Percentiles rank a stretch among this genome's conserved stretches.
Evolutionary conservation across 164 flowering plant genomes (phyloP).

Genomic region (Chimonanthus salicifolius): DNA sequence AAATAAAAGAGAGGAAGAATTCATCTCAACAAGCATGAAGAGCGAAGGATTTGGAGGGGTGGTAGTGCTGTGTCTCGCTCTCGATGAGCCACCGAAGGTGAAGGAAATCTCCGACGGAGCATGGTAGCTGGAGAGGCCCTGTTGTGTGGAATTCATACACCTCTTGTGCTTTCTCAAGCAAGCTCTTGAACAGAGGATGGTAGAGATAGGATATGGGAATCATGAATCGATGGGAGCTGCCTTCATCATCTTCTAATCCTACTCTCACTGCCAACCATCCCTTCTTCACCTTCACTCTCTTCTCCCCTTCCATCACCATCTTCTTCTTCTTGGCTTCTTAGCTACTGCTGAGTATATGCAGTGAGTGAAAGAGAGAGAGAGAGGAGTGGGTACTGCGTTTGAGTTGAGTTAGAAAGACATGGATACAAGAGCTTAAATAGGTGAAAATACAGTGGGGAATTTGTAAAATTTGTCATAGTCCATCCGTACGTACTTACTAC

Average conservation of each 20-base stretch:
- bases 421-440: not conserved
- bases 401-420: not conserved
- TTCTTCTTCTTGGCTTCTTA: not conserved
- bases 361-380: not conserved
- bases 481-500: not conserved
- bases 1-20: too few species aligned
- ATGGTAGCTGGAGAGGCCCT: constrained; percentile 53
- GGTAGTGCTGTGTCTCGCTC: not conserved
- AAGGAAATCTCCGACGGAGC: constrained; percentile 54
- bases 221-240: constrained; percentile 27
- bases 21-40: not conserved
- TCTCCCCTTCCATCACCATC: constrained; percentile 6
- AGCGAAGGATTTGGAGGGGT: not conserved
- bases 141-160: constrained; percentile 43
- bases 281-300: constrained; percentile 39
- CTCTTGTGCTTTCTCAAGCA: constrained; percentile 49
- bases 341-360: too few species aligned
- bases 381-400: not conserved
- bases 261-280: constrained; percentile 42
- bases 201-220: constrained; percentile 54
- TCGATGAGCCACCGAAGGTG: constrained; percentile 50
- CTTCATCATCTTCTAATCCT: constrained; percentile 29
- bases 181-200: constrained; percentile 42
- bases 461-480: not conserved
- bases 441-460: not conserved